These are phyloP conservation scores for Microsporum canis DNA, from an alignment of 2,329 filamentous ascomycete genomes.

Conservation along the genomic window DNA sequence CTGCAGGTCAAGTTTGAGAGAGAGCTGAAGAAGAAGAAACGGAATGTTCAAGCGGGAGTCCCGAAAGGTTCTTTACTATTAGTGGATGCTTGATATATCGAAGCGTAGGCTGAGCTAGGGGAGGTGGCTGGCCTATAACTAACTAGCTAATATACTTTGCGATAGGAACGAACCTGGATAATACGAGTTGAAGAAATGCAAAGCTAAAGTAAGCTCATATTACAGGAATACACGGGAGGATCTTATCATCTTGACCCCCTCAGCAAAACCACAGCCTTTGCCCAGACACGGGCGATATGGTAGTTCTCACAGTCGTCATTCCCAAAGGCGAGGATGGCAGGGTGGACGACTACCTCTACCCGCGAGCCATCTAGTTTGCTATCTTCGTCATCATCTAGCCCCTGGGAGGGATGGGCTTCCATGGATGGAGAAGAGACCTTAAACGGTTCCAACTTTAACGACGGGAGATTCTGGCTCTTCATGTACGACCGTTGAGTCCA, in stretches of 20 bases:
- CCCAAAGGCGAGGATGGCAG: slow-evolving; percentile 17
- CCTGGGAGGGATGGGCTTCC: slow-evolving; percentile 16
- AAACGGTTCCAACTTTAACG: neutral
- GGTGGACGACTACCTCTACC: slow-evolving; percentile 15
- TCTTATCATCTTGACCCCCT: neutral
- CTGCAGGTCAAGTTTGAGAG: neutral
- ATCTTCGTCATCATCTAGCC: slow-evolving; percentile 16
- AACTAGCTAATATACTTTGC: neutral
- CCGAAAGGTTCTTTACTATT: neutral
- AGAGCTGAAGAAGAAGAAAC: neutral
- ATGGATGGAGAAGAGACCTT: slow-evolving; percentile 7
- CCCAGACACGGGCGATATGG: slow-evolving; percentile 16
- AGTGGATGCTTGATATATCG: neutral
- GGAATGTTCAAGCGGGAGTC: neutral
- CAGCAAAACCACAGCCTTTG: slow-evolving; percentile 15
- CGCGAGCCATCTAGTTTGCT: slow-evolving; percentile 11
- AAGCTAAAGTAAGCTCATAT: neutral
- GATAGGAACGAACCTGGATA: neutral
- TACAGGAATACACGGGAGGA: neutral
- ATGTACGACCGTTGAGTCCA: slow-evolving; percentile 17
- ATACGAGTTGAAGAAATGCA: neutral
- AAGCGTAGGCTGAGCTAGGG: neutral
- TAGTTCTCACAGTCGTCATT: slow-evolving; percentile 18
- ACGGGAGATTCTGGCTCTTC: neutral
- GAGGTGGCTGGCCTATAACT: neutral